Evolutionary conservation across 805 yeast genomes (phyloP).

Genomic region (Cyberlindnera suaveolens): DNA sequence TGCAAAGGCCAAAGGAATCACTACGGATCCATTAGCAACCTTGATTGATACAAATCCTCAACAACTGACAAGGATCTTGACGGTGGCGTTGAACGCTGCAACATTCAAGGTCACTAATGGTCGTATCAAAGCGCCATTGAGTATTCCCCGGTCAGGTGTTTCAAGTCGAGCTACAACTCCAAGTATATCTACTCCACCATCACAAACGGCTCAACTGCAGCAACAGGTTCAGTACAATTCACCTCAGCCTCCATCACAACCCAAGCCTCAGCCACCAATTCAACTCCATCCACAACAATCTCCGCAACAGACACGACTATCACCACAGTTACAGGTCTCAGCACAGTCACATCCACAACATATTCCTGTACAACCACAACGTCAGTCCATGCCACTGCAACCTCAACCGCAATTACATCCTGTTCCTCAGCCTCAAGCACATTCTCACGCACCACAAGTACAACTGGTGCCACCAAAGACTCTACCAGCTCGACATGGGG

Average conservation of each 20-base stretch:
- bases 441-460: too few species aligned
- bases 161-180: constrained; percentile 15
- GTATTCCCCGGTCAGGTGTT: constrained; percentile 20
- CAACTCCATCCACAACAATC: not conserved
- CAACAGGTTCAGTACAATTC: not conserved
- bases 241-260: constrained; percentile 1
- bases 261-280: not conserved
- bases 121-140: constrained; percentile 37
- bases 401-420: not conserved
- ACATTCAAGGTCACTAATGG: constrained; percentile 56
- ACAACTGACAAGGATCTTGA: constrained; percentile 70
- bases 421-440: not conserved
- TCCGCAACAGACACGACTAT: not conserved
- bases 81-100: constrained; percentile 76
- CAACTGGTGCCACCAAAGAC: too few species aligned
- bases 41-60: constrained; percentile 77
- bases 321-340: too few species aligned
- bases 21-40: constrained; percentile 71
- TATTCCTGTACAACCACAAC: too few species aligned
- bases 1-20: constrained; percentile 77
- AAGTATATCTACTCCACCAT: constrained; percentile 8
- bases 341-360: too few species aligned
- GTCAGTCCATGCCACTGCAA: not conserved
- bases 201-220: constrained; percentile 2
- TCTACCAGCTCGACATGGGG: too few species aligned